Base-by-base conservation (phyloP, 257 asterid species). In the Lycium ferocissimum region DNA sequence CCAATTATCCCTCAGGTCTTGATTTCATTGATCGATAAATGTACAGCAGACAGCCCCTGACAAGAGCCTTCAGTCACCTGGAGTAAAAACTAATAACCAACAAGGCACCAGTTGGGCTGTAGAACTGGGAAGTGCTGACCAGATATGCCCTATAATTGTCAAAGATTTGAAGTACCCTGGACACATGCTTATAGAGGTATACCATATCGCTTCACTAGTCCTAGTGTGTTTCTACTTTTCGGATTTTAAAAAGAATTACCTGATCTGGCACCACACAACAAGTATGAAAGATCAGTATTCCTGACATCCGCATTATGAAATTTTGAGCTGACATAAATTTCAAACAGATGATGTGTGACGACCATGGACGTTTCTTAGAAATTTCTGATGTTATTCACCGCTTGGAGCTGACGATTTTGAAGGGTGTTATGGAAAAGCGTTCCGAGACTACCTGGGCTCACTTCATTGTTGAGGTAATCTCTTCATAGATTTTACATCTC, bases 41-140 rank as follows among this genome's bases (percentile, higher is more conserved):
- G 54, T 54, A 54, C 84, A 58, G 33, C 89, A 91, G 95, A 93
- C 73, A 85, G 83, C 88, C 15, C 87, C 84, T 66, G 88, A 87
- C 57, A 91, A 75, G 89, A 85, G 75, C 3, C 62, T 79, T 1
- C 84, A 85, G 85, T 33, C 86, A 45, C 87, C 90, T 47, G 90
- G 91, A 88, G 84, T 82, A 76, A 90, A 88, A 67, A n/a, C 70
- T 76, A 79, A 65, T 61, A 49, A 70, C 82, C 89, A 84, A 84
- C 93, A 90, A 14, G 98, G 99, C 86, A 73, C 93, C 82, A 94
- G 98, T 89, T 96, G 99, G 99, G 98, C 99, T 43, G 62, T 94
- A 47, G 98, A 95, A 53, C 67, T 93, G 79, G 98, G 95, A 84
- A 88, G 83, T 9, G 97, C 86, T 83, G 88, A 87, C 83, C 91